A percentile compares a stretch with the other conserved stretches of the same genome.
phyloP scores from a whole-genome alignment of 257 asterid genomes.

The Striga asiatica region DNA sequence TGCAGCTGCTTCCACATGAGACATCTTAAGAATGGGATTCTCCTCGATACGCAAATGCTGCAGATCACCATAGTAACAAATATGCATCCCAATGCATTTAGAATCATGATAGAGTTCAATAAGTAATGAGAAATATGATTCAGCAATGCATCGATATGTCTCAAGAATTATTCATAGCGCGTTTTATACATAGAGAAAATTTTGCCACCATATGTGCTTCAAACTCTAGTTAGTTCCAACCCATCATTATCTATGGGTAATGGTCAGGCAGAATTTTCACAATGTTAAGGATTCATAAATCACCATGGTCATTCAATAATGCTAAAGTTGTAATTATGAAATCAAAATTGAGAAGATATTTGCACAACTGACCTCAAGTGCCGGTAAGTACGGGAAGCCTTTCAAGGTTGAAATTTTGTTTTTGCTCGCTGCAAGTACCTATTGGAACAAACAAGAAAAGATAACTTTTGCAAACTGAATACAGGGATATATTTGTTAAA shows the following conservation, averaged over 20 bases:
- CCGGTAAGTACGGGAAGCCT: slow-evolving; percentile 93
- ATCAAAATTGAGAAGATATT: neutral
- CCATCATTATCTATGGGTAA: neutral
- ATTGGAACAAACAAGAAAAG: slow-evolving; percentile 17
- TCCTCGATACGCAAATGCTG: slow-evolving; percentile 98
- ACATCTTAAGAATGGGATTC: slow-evolving; percentile 92
- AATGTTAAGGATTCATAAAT: too few relatives aligned
- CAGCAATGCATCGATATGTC: neutral
- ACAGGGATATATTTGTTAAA: too few relatives aligned
- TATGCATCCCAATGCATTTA: neutral
- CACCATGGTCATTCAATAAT: neutral
- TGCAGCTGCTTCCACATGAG: slow-evolving; percentile 88
- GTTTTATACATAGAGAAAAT: neutral
- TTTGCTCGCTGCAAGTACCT: slow-evolving; percentile 99
- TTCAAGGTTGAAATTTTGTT: slow-evolving; percentile 90
- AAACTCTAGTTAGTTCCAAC: neutral
- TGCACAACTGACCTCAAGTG: slow-evolving; percentile 74
- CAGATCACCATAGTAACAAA: slow-evolving; percentile 23
- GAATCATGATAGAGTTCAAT: neutral
- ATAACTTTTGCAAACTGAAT: slow-evolving; percentile 14
- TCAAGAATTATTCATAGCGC: neutral
- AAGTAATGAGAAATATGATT: neutral
- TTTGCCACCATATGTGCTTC: neutral
- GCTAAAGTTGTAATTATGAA: neutral
- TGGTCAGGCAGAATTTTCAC: neutral